Base-by-base conservation (phyloP, 169 alveolate species). In the Plasmodium adleri region DNA sequence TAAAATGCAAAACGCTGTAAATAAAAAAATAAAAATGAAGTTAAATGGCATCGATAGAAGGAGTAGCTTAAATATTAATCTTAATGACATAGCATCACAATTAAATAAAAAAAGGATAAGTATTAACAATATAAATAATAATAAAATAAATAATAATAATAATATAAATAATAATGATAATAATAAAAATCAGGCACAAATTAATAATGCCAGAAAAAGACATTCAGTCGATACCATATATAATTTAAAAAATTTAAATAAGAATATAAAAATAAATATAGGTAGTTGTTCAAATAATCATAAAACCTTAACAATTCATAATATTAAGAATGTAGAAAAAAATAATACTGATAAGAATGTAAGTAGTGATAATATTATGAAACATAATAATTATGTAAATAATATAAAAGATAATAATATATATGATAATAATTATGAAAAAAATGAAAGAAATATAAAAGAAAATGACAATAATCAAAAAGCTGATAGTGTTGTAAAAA, bases 1-100 rank as follows among this genome's bases (percentile, higher is more conserved):
- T 67, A 80, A 66, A 80, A 80, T 80, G 90, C 90, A 80, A 39
- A 72, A 80, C 63, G 12, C 73, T 52, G 90, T 52, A 80, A 80
- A 72, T 58, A 80, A 80, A 80, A 80, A 80, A 54, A 62, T 67
- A 60, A 80, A 52, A 67, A 66, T 80, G 90, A 67, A 80, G 56
- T 67, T 80, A 28, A 80, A 67, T 47, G 10, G 49, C 62, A 67
- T 39, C 32, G 72, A 80, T 56, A 80, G 66, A 80, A 80, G 68
- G 72, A 80, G 56, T 71, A 50, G 26, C 45, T 49, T 80, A 17
- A 80, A 71, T 59, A 47, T 80, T 54, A 80, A 45, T 6, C 66
- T 54, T 54, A 56, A 50, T 80, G 80, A 80, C 5, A 17, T 10
- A 9, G 68, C 45, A 52, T 39, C 71, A 24, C 52, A 54, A 72